Conservation (phyloP, 164 flowering plant species). For the Stephania yunnanensis region DNA sequence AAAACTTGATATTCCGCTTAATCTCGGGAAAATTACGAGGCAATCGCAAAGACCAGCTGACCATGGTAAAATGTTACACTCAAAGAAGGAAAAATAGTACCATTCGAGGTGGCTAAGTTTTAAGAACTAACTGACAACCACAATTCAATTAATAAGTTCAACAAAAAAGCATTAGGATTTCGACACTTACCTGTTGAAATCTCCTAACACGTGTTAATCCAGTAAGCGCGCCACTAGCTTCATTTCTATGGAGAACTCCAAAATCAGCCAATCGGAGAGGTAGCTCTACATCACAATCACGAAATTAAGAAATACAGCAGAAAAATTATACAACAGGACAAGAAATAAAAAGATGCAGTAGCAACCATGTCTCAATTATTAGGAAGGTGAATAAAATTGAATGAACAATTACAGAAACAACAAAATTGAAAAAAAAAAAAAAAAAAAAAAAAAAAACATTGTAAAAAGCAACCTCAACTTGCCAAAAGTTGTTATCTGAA, state of each 20-base stretch:
- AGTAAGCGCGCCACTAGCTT: conserved; percentile 98
- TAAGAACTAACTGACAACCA: too few relatives aligned
- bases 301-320: neutral
- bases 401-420: neutral
- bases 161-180: neutral
- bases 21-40: too few relatives aligned
- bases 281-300: conserved; percentile 51
- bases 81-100: too few relatives aligned
- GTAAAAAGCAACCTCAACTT: neutral
- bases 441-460: too few relatives aligned
- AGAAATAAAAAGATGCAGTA: neutral
- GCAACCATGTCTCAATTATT: neutral
- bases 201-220: conserved; percentile 97
- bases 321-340: neutral
- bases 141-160: neutral
- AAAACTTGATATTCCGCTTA: too few relatives aligned
- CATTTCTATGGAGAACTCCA: conserved; percentile 97
- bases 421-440: neutral
- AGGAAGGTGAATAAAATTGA: neutral
- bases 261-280: conserved; percentile 97
- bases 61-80: too few relatives aligned
- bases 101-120: too few relatives aligned
- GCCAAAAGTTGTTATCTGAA: neutral
- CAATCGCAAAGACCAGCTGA: too few relatives aligned
- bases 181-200: conserved; percentile 82